These are phyloP conservation scores for Hordeum pubiflorum DNA, from an alignment of 202 grass and related monocot genomes.

Conservation along the genomic window DNA sequence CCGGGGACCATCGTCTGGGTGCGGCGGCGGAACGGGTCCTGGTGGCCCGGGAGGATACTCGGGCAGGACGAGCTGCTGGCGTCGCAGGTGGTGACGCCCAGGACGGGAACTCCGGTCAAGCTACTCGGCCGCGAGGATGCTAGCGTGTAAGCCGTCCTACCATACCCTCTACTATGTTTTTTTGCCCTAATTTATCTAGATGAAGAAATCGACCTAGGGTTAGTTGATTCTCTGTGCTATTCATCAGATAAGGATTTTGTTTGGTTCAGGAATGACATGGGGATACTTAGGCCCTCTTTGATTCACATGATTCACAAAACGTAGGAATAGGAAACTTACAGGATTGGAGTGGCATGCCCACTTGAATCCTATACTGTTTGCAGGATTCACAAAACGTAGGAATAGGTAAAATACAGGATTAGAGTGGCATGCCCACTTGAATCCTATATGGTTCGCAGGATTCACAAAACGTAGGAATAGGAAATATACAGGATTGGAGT, in stretches of 20 bases:
- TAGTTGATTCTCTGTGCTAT: background rate
- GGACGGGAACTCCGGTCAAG: constrained; percentile 72
- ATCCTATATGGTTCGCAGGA: too few species aligned
- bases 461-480: too few species aligned
- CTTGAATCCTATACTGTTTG: too few species aligned
- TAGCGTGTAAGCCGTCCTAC: constrained; percentile 52
- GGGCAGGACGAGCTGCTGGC: constrained; percentile 50
- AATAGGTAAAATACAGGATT: too few species aligned
- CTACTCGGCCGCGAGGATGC: constrained; percentile 75
- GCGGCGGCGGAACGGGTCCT: constrained; percentile 65
- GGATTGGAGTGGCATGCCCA: too few species aligned
- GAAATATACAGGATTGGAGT: too few species aligned
- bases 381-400: too few species aligned
- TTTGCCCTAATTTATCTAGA: background rate
- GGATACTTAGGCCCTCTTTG: background rate
- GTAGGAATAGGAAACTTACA: too few species aligned
- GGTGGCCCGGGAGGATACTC: constrained; percentile 79
- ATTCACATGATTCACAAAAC: too few species aligned
- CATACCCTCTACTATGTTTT: background rate
- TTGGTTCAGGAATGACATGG: background rate
- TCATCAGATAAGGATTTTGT: background rate
- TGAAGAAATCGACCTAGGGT: background rate
- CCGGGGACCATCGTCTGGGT: constrained; percentile 77
- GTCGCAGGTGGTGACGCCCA: constrained; percentile 56
- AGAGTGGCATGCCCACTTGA: too few species aligned